Base-by-base conservation (phyloP, 306 rosid genomes). In the Quercus wislizeni region DNA sequence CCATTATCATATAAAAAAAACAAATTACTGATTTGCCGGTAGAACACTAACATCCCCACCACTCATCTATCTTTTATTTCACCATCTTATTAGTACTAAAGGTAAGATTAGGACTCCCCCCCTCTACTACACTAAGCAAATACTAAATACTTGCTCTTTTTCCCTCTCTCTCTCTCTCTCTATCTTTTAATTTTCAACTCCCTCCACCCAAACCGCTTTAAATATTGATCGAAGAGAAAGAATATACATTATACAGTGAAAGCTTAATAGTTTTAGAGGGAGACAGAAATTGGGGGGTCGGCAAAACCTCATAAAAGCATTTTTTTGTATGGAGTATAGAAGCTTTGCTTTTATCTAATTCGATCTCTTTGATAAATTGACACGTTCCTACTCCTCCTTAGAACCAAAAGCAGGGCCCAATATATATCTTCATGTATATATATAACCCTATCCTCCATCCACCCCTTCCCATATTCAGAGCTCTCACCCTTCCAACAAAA, bases 401-500 rank as follows among this genome's bases (percentile, higher is more conserved):
- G 3, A 15, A 52, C 30, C 69, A 3, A 56, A 0, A 2, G 87
- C 80, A 33, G 90, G 93, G 38, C 80, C 86, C 85, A 71, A 52
- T 14, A 85, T 67, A 33, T 14, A 12, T 51, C 56, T 77, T 76
- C 91, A 78, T 84, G 86, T 86, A 84, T 92, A 69, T 72, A 80
- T 85, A 92, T 83, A 89, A 76, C 83, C 88, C 89, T 78, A 27
- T 79, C 80, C 82, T 81, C 74, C 90, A 55, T 49, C 84, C 43
- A 62, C 81, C 80, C 59, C 82, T 69, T 85, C 84, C 87, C 86
- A 87, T 72, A 46, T 70, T 56, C 78, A 71, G 76, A 78, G 55
- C 73, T 35, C 41, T 69, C 76, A 80, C 9, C 73, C 83, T 69
- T 54, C 85, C 30, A 76, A 69, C 27, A 55, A 55, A 82, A 55